phyloP scores from a whole-genome alignment of 2,329 filamentous ascomycete genomes.

The Colletotrichum sp. region DNA sequence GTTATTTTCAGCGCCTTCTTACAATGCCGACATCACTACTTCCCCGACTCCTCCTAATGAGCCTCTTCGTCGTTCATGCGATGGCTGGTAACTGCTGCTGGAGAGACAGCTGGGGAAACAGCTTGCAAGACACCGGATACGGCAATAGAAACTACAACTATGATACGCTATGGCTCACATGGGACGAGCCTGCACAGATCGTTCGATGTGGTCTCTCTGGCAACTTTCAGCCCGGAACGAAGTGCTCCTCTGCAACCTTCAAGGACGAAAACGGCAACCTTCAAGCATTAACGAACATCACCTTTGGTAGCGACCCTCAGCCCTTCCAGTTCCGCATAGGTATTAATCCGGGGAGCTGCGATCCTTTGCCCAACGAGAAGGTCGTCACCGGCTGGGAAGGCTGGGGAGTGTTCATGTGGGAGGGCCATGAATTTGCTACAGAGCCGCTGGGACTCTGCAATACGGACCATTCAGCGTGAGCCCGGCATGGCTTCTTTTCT shows the following conservation, averaged over 20 bases:
- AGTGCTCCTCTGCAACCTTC: not conserved
- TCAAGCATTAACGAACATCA: not conserved
- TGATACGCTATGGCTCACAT: not conserved
- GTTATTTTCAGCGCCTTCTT: not conserved
- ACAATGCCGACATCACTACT: not conserved
- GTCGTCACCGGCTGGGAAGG: not conserved
- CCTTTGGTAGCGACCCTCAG: not conserved
- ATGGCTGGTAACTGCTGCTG: not conserved
- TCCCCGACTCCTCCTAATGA: not conserved
- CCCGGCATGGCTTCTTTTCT: not conserved
- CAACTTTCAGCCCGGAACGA: not conserved
- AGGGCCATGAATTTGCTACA: not conserved
- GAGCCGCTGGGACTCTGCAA: not conserved
- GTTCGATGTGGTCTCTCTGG: not conserved
- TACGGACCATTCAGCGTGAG: not conserved
- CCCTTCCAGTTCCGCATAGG: not conserved
- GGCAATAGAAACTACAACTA: not conserved
- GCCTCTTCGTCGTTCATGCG: not conserved
- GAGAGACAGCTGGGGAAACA: not conserved
- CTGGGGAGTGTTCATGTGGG: not conserved
- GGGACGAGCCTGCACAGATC: not conserved
- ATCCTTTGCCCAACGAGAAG: not conserved
- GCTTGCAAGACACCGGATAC: not conserved
- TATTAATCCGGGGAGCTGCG: not conserved
- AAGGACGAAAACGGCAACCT: not conserved